Percentiles rank a stretch among this genome's conserved stretches.
These are phyloP conservation scores for Spiraea crenata DNA, from an alignment of 331 rosid species.

Conservation along the genomic window DNA sequence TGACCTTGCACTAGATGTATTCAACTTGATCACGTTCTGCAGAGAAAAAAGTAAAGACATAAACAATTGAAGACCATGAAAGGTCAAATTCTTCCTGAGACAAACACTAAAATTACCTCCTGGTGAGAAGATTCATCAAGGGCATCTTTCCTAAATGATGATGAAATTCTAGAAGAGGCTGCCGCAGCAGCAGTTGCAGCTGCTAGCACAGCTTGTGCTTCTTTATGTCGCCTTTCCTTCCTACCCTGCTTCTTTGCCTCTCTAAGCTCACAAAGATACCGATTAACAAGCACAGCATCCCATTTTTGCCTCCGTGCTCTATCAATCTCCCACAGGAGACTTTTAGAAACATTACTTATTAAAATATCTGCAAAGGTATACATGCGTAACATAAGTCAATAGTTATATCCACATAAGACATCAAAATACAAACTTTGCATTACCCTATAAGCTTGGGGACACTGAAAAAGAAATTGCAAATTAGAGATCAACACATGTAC, in stretches of 20 bases:
- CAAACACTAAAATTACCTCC: slow-evolving; percentile 49
- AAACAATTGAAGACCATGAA: background rate
- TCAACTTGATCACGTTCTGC: slow-evolving; percentile 52
- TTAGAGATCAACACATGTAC: slow-evolving; percentile 37
- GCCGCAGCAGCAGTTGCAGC: slow-evolving; percentile 99
- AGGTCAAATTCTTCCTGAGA: background rate
- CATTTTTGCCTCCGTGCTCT: slow-evolving; percentile 59
- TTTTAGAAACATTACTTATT: slow-evolving; percentile 52
- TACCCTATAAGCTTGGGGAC: background rate
- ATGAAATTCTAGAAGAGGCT: slow-evolving; percentile 82
- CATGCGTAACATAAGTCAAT: slow-evolving; percentile 9
- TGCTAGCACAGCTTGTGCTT: slow-evolving; percentile 98
- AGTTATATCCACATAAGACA: slow-evolving; percentile 7
- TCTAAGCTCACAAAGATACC: slow-evolving; percentile 70
- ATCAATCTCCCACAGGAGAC: slow-evolving; percentile 78
- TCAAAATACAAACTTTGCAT: background rate
- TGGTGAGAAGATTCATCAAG: slow-evolving; percentile 63
- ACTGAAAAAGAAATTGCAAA: slow-evolving; percentile 20
- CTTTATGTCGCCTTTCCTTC: slow-evolving; percentile 89
- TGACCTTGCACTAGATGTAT: slow-evolving; percentile 42
- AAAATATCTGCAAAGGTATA: slow-evolving; percentile 55
- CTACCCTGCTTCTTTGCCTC: slow-evolving; percentile 98
- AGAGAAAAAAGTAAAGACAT: background rate
- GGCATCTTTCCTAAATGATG: slow-evolving; percentile 81
- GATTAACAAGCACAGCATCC: slow-evolving; percentile 83